Evolutionary conservation across 257 asterid species (phyloP).

Genomic region (Jacaranda mimosifolia): DNA sequence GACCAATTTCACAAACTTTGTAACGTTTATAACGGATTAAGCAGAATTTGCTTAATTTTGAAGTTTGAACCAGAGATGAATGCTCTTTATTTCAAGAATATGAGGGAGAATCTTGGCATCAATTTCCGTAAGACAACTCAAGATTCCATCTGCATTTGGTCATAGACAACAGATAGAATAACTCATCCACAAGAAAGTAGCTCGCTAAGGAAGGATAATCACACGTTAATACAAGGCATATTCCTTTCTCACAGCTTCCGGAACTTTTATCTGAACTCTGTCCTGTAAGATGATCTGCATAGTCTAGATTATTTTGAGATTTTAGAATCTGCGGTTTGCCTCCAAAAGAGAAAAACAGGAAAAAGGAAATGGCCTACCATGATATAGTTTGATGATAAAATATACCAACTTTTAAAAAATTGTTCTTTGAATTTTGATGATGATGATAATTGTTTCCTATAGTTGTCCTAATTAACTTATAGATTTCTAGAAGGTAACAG

Average conservation of each 20-base stretch:
- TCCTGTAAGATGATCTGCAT: no score
- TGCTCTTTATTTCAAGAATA: neutral
- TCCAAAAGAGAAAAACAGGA: neutral
- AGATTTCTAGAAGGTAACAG: neutral
- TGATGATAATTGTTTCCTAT: neutral
- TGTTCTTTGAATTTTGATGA: neutral
- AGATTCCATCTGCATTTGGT: neutral
- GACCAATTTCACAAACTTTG: neutral
- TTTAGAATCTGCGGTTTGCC: neutral
- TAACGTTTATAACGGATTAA: neutral
- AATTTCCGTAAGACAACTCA: neutral
- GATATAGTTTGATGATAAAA: neutral
- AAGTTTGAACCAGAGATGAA: neutral
- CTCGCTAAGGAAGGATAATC: neutral
- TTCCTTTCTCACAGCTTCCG: neutral
- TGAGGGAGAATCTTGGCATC: neutral
- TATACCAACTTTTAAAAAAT: neutral
- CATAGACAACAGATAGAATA: neutral
- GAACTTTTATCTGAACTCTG: neutral
- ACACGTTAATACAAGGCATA: neutral
- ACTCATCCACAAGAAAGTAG: neutral
- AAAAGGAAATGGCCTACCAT: neutral
- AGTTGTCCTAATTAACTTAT: constrained; percentile 1
- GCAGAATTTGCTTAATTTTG: constrained; percentile 4
- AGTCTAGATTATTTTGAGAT: neutral